Evolutionary conservation across 2,329 filamentous ascomycete species (phyloP), one percentile per base, ranked within the genome.

Genomic region (Thielaviopsis cerberus): DNA sequence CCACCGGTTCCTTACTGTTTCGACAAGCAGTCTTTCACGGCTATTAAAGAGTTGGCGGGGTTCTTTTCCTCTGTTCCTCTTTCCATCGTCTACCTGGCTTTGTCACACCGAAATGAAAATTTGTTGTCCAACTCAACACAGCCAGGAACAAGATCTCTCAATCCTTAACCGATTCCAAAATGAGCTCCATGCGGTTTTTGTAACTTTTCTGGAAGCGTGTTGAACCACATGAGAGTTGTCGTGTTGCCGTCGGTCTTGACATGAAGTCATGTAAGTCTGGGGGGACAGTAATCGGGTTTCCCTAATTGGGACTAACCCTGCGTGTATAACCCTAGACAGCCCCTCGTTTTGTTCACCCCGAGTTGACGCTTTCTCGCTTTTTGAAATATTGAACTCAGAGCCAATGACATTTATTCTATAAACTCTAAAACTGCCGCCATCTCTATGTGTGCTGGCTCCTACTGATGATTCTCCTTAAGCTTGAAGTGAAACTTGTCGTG

Each of bases 401-500:
- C n/a, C n/a, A n/a, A n/a, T n/a, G n/a, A n/a, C n/a, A n/a, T n/a
- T n/a, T n/a, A n/a, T n/a, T n/a, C n/a, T n/a, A n/a, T n/a, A n/a
- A n/a, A n/a, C n/a, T n/a, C n/a, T n/a, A n/a, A n/a, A n/a, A n/a
- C n/a, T n/a, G n/a, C n/a, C n/a, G n/a, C n/a, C n/a, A n/a, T n/a
- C n/a, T n/a, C n/a, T n/a, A n/a, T n/a, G n/a, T n/a, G n/a, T n/a
- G n/a, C n/a, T n/a, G n/a, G n/a, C n/a, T n/a, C 34, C 34, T 41
- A 41, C 24, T 22, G 4, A 2, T 55, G 24, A 6, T 48, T 7
- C 8, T 24, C 37, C 2, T 25, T 58, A 3, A 48, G 52, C 50
- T 45, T 27, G 5, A 34, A 34, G 13, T 58, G 51, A 24, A 58
- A 23, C 48, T 52, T 25, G 11, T 64, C 68, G 60, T 80, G 77